Conservation (phyloP, 352 stramenopile species). For the Phytopythium kandeliae region DNA sequence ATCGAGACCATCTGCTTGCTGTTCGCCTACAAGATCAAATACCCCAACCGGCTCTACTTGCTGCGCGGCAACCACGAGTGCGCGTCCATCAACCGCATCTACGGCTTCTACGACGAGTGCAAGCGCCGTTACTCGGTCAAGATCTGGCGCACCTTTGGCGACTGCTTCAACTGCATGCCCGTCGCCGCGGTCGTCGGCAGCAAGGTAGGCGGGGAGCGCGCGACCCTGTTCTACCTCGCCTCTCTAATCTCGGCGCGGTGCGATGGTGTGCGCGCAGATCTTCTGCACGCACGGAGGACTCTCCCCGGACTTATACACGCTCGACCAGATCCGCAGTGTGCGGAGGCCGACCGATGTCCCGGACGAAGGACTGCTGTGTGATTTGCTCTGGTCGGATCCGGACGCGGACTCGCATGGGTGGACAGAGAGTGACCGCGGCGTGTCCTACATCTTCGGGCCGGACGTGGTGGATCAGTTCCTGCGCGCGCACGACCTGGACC, state of each 20-base stretch:
- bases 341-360: constrained; percentile 77
- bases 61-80: constrained; percentile 98
- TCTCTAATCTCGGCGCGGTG: too few relatives aligned
- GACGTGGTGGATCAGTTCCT: constrained; percentile 98
- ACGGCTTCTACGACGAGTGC: constrained; percentile 99
- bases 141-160: constrained; percentile 94
- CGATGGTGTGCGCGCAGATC: constrained; percentile 52
- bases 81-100: constrained; percentile 98
- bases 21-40: constrained; percentile 99
- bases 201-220: constrained; percentile 44
- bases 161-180: constrained; percentile 99
- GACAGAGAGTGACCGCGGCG: constrained; percentile 96
- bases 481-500: constrained; percentile 95
- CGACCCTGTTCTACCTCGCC: too few relatives aligned
- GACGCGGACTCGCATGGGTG: constrained; percentile 89
- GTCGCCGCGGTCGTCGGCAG: constrained; percentile 94
- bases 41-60: constrained; percentile 97
- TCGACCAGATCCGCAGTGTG: constrained; percentile 96
- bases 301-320: constrained; percentile 94
- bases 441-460: constrained; percentile 98
- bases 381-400: constrained; percentile 86
- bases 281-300: constrained; percentile 96
- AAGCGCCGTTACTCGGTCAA: constrained; percentile 92
- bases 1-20: constrained; percentile 98
- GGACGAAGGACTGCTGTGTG: constrained; percentile 79